phyloP scores from a whole-genome alignment of 345 rosid species.

The Pistacia atlantica region DNA sequence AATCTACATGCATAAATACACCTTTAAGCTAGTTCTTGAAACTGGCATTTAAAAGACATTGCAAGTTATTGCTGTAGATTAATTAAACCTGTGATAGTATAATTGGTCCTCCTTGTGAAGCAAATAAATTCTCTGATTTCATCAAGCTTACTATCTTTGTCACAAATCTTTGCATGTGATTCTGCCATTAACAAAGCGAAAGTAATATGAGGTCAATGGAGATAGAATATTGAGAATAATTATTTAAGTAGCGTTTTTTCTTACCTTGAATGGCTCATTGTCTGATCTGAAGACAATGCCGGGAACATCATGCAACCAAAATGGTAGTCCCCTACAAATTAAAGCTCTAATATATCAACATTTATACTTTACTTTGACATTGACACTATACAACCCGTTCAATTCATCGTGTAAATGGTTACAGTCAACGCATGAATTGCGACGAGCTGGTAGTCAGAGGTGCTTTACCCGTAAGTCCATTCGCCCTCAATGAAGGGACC shows the following conservation, averaged over 20 bases:
- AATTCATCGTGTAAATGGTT: too few relatives aligned
- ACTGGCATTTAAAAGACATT: not conserved
- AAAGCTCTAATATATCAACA: too few relatives aligned
- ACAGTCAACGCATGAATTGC: too few relatives aligned
- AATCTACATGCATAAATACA: slow-evolving; percentile 38
- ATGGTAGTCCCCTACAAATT: slow-evolving; percentile 52
- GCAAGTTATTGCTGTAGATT: not conserved
- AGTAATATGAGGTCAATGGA: not conserved
- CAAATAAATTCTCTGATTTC: slow-evolving; percentile 53
- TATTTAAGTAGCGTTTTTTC: not conserved
- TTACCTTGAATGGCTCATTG: slow-evolving; percentile 59
- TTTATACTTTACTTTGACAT: too few relatives aligned
- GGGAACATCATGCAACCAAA: slow-evolving; percentile 59
- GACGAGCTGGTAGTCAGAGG: too few relatives aligned
- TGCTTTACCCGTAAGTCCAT: slow-evolving; percentile 69
- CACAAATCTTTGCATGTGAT: slow-evolving; percentile 49
- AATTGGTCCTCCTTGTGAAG: slow-evolving; percentile 79
- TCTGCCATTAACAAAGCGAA: slow-evolving; percentile 31
- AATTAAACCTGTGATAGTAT: slow-evolving; percentile 59
- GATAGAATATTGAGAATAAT: not conserved
- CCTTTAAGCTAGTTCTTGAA: not conserved
- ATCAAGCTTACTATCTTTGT: slow-evolving; percentile 49
- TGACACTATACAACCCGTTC: too few relatives aligned
- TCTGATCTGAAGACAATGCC: slow-evolving; percentile 56
- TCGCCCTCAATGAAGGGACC: slow-evolving; percentile 68